Percentiles rank a stretch among this genome's conserved stretches.
Evolutionary conservation across 345 rosid genomes (phyloP).

Genomic region (Arabis hirsuta): DNA sequence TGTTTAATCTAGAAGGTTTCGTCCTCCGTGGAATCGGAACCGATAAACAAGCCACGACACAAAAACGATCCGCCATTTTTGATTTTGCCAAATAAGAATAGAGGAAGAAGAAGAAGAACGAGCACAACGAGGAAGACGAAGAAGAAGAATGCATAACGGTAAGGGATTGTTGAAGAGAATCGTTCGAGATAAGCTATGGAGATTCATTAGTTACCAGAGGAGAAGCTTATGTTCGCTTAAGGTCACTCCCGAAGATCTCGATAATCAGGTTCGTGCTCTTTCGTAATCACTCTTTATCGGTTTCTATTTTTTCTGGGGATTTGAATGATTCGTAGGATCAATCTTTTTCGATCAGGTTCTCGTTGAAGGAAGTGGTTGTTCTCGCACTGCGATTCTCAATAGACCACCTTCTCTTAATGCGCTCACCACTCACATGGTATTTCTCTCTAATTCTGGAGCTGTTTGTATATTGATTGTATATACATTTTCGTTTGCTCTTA

Average conservation of each 20-base stretch:
- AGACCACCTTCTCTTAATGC: constrained; percentile 88
- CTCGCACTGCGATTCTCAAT: constrained; percentile 80
- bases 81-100: constrained; percentile 33
- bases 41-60: constrained; percentile 31
- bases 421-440: constrained; percentile 72
- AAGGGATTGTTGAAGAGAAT: constrained; percentile 45
- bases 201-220: constrained; percentile 26
- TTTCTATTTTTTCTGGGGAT: not conserved
- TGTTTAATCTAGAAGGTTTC: not conserved
- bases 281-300: not conserved
- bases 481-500: not conserved
- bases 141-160: constrained; percentile 45
- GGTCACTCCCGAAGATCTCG: constrained; percentile 51
- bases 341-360: constrained; percentile 53
- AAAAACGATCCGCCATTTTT: constrained; percentile 34
- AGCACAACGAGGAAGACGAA: not conserved
- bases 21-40: constrained; percentile 10
- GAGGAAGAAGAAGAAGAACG: not conserved
- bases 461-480: not conserved
- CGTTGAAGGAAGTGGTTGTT: constrained; percentile 70
- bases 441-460: not conserved
- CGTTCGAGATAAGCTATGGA: constrained; percentile 31
- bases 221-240: constrained; percentile 49
- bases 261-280: constrained; percentile 52
- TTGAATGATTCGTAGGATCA: not conserved